phyloP scores from a whole-genome alignment of 257 asterid species.

The Solanum phureja region DNA sequence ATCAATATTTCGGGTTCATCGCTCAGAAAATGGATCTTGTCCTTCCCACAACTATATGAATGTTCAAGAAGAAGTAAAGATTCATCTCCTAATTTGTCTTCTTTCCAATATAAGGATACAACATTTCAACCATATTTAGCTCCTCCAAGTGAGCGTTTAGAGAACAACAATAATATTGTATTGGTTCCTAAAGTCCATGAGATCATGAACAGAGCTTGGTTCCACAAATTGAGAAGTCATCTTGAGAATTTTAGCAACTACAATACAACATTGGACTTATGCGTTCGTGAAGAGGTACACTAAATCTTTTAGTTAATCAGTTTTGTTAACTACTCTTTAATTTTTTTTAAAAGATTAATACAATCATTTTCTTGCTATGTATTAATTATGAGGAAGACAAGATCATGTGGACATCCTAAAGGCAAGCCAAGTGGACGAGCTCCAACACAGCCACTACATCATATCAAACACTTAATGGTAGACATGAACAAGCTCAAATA shows the following conservation, averaged over 20 bases:
- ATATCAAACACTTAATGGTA: neutral
- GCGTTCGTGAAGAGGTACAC: neutral
- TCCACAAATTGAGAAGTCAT: neutral
- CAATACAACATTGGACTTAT: neutral
- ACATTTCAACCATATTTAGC: neutral
- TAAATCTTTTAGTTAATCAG: neutral
- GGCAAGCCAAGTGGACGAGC: neutral
- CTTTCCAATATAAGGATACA: neutral
- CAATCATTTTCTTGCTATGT: neutral
- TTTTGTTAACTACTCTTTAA: neutral
- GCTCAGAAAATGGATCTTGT: neutral
- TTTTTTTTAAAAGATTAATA: too few species aligned
- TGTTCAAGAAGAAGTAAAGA: neutral
- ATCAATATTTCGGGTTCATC: neutral
- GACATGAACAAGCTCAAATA: neutral
- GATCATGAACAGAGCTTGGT: neutral
- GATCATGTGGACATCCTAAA: neutral
- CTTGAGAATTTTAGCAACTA: neutral
- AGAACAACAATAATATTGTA: neutral
- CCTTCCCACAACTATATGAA: neutral
- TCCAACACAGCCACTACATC: neutral
- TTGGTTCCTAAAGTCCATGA: neutral
- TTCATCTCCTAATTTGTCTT: neutral
- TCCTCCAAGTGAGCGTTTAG: neutral
- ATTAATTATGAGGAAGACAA: neutral